These are phyloP conservation scores for Penicillium sclerotigenum DNA, from an alignment of 2,329 filamentous ascomycete species.

Conservation along the genomic window DNA sequence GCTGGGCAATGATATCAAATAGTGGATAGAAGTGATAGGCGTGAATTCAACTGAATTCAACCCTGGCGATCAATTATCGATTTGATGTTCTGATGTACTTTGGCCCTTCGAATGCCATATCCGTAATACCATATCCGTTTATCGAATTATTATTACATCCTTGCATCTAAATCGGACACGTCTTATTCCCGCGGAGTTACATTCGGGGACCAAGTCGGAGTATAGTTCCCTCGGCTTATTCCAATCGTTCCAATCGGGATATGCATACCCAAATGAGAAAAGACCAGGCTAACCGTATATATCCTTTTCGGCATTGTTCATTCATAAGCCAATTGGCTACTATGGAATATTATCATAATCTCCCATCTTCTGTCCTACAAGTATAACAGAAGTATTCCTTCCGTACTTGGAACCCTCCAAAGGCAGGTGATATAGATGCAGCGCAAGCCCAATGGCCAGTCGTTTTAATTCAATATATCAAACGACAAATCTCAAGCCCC, in stretches of 20 bases:
- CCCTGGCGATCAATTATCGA: background rate
- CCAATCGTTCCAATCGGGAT: background rate
- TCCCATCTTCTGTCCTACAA: background rate
- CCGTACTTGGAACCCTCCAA: background rate
- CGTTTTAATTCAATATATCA: background rate
- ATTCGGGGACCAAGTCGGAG: background rate
- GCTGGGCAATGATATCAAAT: conserved; percentile 20
- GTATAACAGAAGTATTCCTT: background rate
- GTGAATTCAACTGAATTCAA: background rate
- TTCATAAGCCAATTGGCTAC: too few relatives aligned
- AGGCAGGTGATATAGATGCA: background rate
- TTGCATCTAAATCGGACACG: background rate
- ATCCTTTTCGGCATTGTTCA: background rate
- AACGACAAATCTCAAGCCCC: background rate
- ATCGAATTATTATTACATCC: background rate
- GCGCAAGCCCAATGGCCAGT: background rate
- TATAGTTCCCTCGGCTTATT: background rate
- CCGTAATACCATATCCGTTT: background rate
- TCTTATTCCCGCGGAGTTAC: background rate
- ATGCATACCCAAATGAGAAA: background rate
- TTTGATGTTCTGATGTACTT: background rate
- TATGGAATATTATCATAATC: background rate
- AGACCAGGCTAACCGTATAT: background rate
- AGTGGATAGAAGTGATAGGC: conserved; percentile 13
- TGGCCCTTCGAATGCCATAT: background rate